These are phyloP conservation scores for Amphibolis antarctica DNA, from an alignment of 106 monocot genomes.

Conservation along the genomic window DNA sequence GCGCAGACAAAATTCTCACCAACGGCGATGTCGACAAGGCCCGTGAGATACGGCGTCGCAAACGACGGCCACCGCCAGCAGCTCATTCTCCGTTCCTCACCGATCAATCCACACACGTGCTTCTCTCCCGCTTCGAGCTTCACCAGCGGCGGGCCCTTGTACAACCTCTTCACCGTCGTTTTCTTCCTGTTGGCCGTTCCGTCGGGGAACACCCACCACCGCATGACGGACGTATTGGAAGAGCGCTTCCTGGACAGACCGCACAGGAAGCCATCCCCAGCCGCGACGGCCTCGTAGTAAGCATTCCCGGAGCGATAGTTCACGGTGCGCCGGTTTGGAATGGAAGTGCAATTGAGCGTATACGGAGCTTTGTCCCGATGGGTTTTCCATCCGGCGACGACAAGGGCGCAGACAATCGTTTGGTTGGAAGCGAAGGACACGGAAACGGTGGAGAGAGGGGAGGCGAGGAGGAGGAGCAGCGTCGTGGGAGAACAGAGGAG, in stretches of 20 bases:
- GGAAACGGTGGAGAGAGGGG: slow-evolving; percentile 53
- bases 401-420: slow-evolving; percentile 61
- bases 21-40: slow-evolving; percentile 40
- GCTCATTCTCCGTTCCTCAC: neutral
- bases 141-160: slow-evolving; percentile 26
- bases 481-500: slow-evolving; percentile 7
- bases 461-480: neutral
- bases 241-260: slow-evolving; percentile 18
- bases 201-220: slow-evolving; percentile 42
- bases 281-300: slow-evolving; percentile 62
- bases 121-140: slow-evolving; percentile 36
- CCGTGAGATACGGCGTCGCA: neutral
- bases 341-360: slow-evolving; percentile 48
- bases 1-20: slow-evolving; percentile 68
- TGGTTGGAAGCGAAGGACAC: slow-evolving; percentile 25
- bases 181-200: neutral
- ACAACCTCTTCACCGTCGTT: slow-evolving; percentile 28
- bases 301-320: slow-evolving; percentile 24
- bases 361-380: neutral
- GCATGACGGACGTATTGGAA: slow-evolving; percentile 30
- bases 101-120: slow-evolving; percentile 67
- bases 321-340: slow-evolving; percentile 11
- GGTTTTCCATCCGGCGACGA: slow-evolving; percentile 1
- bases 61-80: slow-evolving; percentile 82
- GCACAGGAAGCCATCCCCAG: slow-evolving; percentile 77